Evolutionary conservation across 768 basidiomycete genomes (phyloP).

Genomic region (Mycena polygramma): DNA sequence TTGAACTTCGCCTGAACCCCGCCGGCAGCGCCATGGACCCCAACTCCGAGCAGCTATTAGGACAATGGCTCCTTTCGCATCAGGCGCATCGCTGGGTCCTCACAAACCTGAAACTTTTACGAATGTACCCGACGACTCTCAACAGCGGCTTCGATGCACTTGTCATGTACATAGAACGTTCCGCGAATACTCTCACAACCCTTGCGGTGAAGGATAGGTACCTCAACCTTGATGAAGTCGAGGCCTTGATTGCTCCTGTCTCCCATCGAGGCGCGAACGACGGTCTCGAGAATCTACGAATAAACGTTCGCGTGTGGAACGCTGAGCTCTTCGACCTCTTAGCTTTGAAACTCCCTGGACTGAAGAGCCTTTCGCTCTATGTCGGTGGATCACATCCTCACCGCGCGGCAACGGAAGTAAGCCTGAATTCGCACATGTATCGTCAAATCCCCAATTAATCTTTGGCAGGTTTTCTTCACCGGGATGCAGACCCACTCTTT

Average conservation of each 20-base stretch:
- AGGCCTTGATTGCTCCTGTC: constrained; percentile 33
- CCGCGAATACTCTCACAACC: constrained; percentile 47
- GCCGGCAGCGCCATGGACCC: constrained; percentile 46
- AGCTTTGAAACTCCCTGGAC: constrained; percentile 39
- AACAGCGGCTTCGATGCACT: constrained; percentile 51
- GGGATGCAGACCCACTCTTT: constrained; percentile 17
- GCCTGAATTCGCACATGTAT: background rate
- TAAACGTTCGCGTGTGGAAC: constrained; percentile 41
- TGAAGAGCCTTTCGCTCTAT: constrained; percentile 37
- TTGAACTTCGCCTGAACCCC: constrained; percentile 57
- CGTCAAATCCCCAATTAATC: background rate
- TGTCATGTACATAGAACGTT: constrained; percentile 47
- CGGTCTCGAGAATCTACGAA: constrained; percentile 37
- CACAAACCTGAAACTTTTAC: constrained; percentile 48
- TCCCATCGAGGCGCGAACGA: constrained; percentile 32
- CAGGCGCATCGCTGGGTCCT: constrained; percentile 39
- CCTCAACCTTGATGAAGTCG: constrained; percentile 49
- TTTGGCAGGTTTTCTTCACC: constrained; percentile 27
- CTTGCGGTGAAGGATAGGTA: constrained; percentile 59
- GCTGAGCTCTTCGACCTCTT: constrained; percentile 44
- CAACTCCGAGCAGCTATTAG: constrained; percentile 48
- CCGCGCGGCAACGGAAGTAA: constrained; percentile 27
- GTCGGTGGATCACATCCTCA: constrained; percentile 32
- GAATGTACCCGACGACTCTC: constrained; percentile 57
- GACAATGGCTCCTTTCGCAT: constrained; percentile 53